Evolutionary conservation across 331 rosid genomes (phyloP).

Genomic region (Rhamnella rubrinervis): DNA sequence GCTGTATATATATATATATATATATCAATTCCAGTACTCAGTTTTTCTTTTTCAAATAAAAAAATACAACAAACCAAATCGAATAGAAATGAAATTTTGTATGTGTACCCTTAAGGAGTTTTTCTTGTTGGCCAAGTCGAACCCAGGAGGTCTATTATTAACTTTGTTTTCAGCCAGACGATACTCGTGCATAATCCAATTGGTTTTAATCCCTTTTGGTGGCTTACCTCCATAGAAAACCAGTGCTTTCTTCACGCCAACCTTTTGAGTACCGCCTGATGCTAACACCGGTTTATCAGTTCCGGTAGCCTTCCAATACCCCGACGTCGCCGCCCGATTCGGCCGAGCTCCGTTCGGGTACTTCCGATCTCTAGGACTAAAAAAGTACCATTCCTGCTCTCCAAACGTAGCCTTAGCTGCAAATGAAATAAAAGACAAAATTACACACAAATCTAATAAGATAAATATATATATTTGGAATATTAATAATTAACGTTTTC

Average conservation of each 20-base stretch:
- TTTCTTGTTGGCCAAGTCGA: slow-evolving; percentile 77
- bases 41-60: background rate
- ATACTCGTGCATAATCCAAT: slow-evolving; percentile 98
- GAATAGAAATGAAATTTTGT: background rate
- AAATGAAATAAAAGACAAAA: background rate
- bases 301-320: slow-evolving; percentile 97
- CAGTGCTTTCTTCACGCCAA: slow-evolving; percentile 91
- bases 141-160: slow-evolving; percentile 65
- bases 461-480: background rate
- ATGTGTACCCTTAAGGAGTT: slow-evolving; percentile 75
- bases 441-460: background rate
- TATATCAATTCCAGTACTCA: background rate
- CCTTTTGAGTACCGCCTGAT: slow-evolving; percentile 56
- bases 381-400: slow-evolving; percentile 91
- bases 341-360: slow-evolving; percentile 95
- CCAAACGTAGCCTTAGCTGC: slow-evolving; percentile 93
- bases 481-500: background rate
- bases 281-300: slow-evolving; percentile 86
- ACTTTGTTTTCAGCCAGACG: slow-evolving; percentile 65
- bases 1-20: slow-evolving; percentile 32
- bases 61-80: background rate
- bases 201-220: slow-evolving; percentile 83
- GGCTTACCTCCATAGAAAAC: slow-evolving; percentile 95
- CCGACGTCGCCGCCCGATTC: slow-evolving; percentile 86
- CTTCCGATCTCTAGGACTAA: slow-evolving; percentile 91